phyloP scores from a whole-genome alignment of 805 yeast genomes.

The Teunomyces kruisii region DNA sequence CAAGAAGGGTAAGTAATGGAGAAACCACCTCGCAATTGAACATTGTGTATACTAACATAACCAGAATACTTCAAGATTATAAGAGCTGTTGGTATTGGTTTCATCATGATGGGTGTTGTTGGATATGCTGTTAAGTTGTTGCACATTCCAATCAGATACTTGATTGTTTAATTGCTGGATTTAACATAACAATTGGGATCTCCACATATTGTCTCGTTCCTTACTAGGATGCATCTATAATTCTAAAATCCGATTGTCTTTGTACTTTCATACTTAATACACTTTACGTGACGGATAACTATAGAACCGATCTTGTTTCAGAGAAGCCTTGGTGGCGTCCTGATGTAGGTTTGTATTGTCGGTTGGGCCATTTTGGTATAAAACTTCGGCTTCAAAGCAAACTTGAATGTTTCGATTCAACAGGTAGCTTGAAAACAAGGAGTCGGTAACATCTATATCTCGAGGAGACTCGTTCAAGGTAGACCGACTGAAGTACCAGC shows the following conservation, averaged over 20 bases:
- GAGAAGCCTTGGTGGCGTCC: background rate
- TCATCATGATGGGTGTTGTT: constrained; percentile 95
- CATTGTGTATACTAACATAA: constrained; percentile 20
- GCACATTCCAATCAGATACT: constrained; percentile 94
- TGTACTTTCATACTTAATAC: constrained; percentile 1
- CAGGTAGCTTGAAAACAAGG: no score
- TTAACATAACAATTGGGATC: background rate
- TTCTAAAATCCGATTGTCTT: constrained; percentile 1
- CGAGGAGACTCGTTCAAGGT: no score
- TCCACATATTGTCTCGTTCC: background rate
- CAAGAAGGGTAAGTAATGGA: constrained; percentile 57
- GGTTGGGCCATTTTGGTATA: background rate
- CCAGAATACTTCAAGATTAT: constrained; percentile 81
- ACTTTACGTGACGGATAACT: background rate
- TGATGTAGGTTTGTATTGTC: background rate
- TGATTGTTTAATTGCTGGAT: constrained; percentile 63
- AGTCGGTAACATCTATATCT: no score
- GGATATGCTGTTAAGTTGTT: constrained; percentile 93
- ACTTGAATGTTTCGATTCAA: no score
- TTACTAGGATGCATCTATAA: background rate
- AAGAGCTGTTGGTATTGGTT: constrained; percentile 96
- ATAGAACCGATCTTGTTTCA: background rate
- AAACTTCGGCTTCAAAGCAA: no score
- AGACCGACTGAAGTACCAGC: no score
- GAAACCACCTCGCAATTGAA: background rate